phyloP scores from a whole-genome alignment of 1,284 basidiomycete species.

The Leucocoprinus gongylophorus region DNA sequence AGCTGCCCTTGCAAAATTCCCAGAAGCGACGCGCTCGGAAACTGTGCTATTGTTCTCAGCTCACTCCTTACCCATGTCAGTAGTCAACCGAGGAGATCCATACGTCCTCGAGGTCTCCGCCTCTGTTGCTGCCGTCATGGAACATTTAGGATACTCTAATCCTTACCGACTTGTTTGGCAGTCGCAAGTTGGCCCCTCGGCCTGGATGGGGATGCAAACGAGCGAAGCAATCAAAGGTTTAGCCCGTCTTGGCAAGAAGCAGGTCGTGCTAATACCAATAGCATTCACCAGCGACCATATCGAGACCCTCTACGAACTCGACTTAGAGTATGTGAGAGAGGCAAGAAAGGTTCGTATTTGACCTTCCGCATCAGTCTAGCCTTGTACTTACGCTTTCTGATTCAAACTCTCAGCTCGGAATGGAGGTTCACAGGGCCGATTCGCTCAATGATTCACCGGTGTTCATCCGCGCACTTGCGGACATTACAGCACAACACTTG shows the following conservation, averaged over 20 bases:
- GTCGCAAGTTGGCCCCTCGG: conserved; percentile 93
- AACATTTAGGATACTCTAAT: conserved; percentile 69
- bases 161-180: conserved; percentile 97
- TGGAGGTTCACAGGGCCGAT: conserved; percentile 86
- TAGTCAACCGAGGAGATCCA: conserved; percentile 97
- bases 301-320: conserved; percentile 96
- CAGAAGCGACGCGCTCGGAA: conserved; percentile 60
- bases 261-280: conserved; percentile 88
- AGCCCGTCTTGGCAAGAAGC: conserved; percentile 82
- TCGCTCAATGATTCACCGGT: conserved; percentile 98
- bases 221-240: conserved; percentile 89
- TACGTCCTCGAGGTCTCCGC: conserved; percentile 96
- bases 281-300: conserved; percentile 99
- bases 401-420: conserved; percentile 60
- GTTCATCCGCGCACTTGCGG: conserved; percentile 94
- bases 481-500: conserved; percentile 84
- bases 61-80: conserved; percentile 95
- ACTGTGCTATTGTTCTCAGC: conserved; percentile 94
- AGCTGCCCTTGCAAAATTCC: conserved; percentile 76
- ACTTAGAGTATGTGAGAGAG: conserved; percentile 91
- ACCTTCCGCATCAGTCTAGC: conserved; percentile 16
- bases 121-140: conserved; percentile 88
- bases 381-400: conserved; percentile 12
- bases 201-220: conserved; percentile 99
- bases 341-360: conserved; percentile 64